Conservation (phyloP, 345 rosid species). For the Cardamine occulta region DNA sequence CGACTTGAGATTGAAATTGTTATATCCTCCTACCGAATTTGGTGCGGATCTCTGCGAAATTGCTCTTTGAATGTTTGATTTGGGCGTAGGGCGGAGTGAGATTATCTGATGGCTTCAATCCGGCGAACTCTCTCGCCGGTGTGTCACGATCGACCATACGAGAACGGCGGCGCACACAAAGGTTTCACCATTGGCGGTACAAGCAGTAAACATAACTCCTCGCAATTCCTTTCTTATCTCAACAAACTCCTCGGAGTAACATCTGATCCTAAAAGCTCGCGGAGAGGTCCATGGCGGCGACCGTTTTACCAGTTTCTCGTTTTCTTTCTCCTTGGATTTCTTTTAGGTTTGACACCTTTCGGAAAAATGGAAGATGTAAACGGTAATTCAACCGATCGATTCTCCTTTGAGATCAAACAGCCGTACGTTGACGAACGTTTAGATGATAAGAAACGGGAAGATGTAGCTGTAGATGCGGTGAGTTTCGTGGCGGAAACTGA, state of each 20-base stretch:
- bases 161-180: constrained; percentile 54
- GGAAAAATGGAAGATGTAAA: constrained; percentile 58
- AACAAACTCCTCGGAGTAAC: constrained; percentile 33
- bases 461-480: constrained; percentile 43
- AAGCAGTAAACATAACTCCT: constrained; percentile 49
- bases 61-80: constrained; percentile 19
- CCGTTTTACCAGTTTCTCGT: constrained; percentile 63
- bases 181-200: constrained; percentile 41
- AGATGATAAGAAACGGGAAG: constrained; percentile 43
- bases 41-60: constrained; percentile 7
- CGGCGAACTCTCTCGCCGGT: constrained; percentile 92
- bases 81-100: background rate
- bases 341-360: constrained; percentile 65
- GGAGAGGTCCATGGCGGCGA: constrained; percentile 61
- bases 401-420: constrained; percentile 71
- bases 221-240: constrained; percentile 40
- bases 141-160: constrained; percentile 59
- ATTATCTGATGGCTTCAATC: constrained; percentile 72
- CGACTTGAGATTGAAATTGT: background rate
- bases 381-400: constrained; percentile 40
- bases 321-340: constrained; percentile 67
- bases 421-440: constrained; percentile 53
- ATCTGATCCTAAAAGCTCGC: constrained; percentile 47
- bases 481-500: constrained; percentile 42
- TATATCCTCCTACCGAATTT: background rate